Conservation (phyloP, 140 eudicot genomes). For the Bidens hawaiensis region DNA sequence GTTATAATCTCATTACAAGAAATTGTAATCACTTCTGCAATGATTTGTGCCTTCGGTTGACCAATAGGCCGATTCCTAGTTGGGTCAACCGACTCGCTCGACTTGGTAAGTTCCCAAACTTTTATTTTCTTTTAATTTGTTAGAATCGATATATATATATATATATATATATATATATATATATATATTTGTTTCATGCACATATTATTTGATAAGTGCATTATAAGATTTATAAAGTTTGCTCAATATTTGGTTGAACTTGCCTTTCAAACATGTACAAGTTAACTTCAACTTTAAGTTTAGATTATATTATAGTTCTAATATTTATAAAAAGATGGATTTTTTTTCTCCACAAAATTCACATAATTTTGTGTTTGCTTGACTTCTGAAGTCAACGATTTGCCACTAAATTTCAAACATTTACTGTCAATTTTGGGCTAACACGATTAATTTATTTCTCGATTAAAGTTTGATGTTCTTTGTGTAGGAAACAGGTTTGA, state of each 20-base stretch:
- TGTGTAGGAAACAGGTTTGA: constrained; percentile 17
- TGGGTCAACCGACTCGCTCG: constrained; percentile 94
- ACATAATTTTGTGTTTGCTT: background rate
- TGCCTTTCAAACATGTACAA: constrained; percentile 17
- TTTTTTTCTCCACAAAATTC: background rate
- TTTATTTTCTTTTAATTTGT: background rate
- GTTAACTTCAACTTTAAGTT: constrained; percentile 18
- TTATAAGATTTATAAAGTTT: constrained; percentile 14
- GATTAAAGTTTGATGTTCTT: constrained; percentile 11
- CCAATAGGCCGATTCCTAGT: constrained; percentile 71
- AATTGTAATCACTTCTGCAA: constrained; percentile 93
- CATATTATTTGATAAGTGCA: background rate
- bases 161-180: no score
- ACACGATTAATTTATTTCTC: constrained; percentile 23
- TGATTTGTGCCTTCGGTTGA: constrained; percentile 59
- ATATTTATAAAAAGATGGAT: background rate
- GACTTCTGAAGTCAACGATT: constrained; percentile 4
- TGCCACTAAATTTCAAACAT: background rate
- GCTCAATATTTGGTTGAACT: constrained; percentile 7
- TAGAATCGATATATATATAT: background rate
- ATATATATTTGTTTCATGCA: background rate
- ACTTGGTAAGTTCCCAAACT: constrained; percentile 52
- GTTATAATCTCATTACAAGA: constrained; percentile 71
- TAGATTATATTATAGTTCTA: background rate
- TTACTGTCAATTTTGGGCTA: background rate